Conservation (phyloP, 2,329 filamentous ascomycete species). For the Fusarium lateritium region DNA sequence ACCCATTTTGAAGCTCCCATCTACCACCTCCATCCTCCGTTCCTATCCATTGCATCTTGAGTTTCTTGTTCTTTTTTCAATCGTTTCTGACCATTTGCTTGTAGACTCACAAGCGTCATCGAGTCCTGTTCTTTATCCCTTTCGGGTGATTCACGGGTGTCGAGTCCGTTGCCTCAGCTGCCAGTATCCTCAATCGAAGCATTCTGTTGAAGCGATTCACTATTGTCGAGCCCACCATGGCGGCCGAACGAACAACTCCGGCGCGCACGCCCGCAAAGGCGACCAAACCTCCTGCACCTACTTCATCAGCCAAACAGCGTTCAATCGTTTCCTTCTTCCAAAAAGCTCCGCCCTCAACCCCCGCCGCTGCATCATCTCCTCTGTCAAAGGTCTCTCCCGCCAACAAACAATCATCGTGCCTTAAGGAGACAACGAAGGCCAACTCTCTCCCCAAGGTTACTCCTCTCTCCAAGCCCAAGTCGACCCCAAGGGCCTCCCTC, state of each 20-base stretch:
- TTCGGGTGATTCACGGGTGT: slow-evolving; percentile 39
- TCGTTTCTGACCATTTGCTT: slow-evolving; percentile 12
- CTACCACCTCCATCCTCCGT: slow-evolving; percentile 2
- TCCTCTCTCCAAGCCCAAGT: slow-evolving; percentile 53
- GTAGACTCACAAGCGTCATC: neutral
- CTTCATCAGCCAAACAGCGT: slow-evolving; percentile 58
- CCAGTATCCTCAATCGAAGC: slow-evolving; percentile 6
- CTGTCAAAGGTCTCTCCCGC: slow-evolving; percentile 53
- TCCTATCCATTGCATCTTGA: slow-evolving; percentile 10
- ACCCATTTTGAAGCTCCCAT: slow-evolving; percentile 10
- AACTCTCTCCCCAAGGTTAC: slow-evolving; percentile 61
- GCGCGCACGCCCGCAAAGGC: slow-evolving; percentile 56
- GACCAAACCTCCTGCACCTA: slow-evolving; percentile 47
- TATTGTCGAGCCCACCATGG: slow-evolving; percentile 47
- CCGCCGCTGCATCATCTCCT: slow-evolving; percentile 53
- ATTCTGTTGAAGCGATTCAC: slow-evolving; percentile 13
- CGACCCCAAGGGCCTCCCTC: slow-evolving; percentile 51
- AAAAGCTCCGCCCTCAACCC: slow-evolving; percentile 56
- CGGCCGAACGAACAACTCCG: slow-evolving; percentile 48
- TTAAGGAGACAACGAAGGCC: slow-evolving; percentile 60
- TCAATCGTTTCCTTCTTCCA: slow-evolving; percentile 63
- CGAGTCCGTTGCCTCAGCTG: neutral
- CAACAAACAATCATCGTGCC: slow-evolving; percentile 53
- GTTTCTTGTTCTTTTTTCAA: slow-evolving; percentile 13
- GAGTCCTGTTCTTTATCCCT: neutral